Conservation (phyloP, 2,329 filamentous ascomycete genomes). For the Rugonectria rugulosa region DNA sequence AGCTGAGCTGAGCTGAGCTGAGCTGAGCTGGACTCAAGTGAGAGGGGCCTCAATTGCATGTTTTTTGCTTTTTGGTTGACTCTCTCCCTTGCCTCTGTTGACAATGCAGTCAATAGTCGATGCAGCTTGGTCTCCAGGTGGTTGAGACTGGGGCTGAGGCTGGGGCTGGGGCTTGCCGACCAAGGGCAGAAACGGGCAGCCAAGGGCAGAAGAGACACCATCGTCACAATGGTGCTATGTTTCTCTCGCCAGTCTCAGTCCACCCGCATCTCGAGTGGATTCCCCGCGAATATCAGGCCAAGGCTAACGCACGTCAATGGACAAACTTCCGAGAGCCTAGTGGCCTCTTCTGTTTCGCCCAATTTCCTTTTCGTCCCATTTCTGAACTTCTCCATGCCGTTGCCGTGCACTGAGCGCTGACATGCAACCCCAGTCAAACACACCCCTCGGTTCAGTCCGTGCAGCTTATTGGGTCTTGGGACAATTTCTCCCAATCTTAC, state of each 20-base stretch:
- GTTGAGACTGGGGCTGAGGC: conserved; percentile 7
- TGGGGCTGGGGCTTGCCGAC: too few species aligned
- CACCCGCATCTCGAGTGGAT: conserved; percentile 2
- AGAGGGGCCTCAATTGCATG: neutral
- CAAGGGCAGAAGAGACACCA: neutral
- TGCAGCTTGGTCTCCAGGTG: conserved; percentile 4
- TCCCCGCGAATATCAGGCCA: conserved; percentile 17
- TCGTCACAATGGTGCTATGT: conserved; percentile 1
- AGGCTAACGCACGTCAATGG: conserved; percentile 23
- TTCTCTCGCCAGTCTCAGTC: neutral
- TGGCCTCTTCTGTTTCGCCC: conserved; percentile 32
- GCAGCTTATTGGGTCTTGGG: conserved; percentile 90
- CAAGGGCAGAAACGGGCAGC: too few species aligned
- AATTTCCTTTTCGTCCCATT: conserved; percentile 40
- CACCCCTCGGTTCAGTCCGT: conserved; percentile 71
- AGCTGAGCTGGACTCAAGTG: conserved; percentile 6
- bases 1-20: conserved; percentile 1
- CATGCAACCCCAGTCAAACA: conserved; percentile 59
- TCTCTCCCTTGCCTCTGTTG: neutral
- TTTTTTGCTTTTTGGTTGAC: neutral
- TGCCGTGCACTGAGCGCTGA: conserved; percentile 33
- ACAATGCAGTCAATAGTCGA: conserved; percentile 1
- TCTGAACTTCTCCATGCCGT: conserved; percentile 32
- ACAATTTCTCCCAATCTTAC: conserved; percentile 86
- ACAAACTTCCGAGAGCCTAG: conserved; percentile 16